A percentile compares a stretch with the other conserved stretches of the same genome.
Evolutionary conservation across 306 rosid genomes (phyloP).

Genomic region (Carpinus fangiana): DNA sequence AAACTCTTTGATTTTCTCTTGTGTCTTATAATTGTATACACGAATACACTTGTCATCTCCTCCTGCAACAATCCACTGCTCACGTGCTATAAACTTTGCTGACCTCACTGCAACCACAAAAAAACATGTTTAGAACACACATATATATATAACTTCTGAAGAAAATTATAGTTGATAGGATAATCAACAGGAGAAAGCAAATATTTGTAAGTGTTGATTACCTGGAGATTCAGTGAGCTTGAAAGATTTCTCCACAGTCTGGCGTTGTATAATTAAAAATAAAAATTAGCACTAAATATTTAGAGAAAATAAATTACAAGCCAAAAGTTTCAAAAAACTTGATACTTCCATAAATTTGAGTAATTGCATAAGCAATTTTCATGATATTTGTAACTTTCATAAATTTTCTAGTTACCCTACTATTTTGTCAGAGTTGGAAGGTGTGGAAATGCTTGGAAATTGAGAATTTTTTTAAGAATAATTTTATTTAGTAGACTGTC

Average conservation of each 20-base stretch:
- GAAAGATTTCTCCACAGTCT: constrained; percentile 57
- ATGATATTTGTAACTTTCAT: no score
- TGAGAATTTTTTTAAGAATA: no score
- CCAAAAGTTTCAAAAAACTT: neutral
- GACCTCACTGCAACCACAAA: constrained; percentile 59
- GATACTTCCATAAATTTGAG: no score
- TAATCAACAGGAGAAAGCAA: neutral
- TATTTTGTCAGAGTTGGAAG: no score
- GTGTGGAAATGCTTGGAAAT: no score
- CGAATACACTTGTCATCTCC: constrained; percentile 55
- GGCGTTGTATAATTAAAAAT: neutral
- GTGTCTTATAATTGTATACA: constrained; percentile 36
- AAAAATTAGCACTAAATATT: constrained; percentile 15
- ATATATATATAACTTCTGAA: no score
- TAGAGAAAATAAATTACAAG: neutral
- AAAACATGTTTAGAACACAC: neutral
- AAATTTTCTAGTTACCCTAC: no score
- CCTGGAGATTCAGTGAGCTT: constrained; percentile 60
- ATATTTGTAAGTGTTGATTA: constrained; percentile 20
- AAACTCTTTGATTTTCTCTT: constrained; percentile 47
- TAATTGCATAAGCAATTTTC: no score
- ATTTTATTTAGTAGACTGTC: no score
- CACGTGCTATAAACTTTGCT: constrained; percentile 52
- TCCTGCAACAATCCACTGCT: constrained; percentile 55
- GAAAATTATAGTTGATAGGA: neutral